phyloP scores from a whole-genome alignment of 306 rosid genomes.

The Calophaca sinica region DNA sequence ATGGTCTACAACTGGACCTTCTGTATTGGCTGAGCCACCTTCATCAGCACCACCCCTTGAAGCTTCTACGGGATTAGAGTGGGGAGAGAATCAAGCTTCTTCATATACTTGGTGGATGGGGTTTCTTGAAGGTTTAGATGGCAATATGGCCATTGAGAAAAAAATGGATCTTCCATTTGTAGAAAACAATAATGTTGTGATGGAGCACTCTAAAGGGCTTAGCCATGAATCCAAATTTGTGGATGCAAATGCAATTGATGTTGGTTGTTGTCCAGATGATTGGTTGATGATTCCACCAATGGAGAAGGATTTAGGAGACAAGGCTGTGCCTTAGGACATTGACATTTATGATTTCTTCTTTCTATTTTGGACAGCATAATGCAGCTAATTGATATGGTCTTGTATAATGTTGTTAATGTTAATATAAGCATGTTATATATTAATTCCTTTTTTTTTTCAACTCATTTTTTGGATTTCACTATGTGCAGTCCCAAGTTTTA shows the following conservation, averaged over 20 bases:
- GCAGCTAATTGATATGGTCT: conserved; percentile 1
- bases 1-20: conserved; percentile 71
- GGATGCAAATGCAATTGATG: conserved; percentile 48
- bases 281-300: conserved; percentile 58
- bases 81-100: conserved; percentile 58
- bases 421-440: not conserved
- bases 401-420: conserved; percentile 20
- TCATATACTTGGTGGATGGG: conserved; percentile 61
- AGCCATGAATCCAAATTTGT: conserved; percentile 37
- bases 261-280: conserved; percentile 52
- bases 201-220: conserved; percentile 18
- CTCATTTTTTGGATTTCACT: not conserved
- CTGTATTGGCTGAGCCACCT: conserved; percentile 46
- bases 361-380: not conserved
- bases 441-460: not conserved
- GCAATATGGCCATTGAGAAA: conserved; percentile 14
- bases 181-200: not conserved
- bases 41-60: conserved; percentile 40
- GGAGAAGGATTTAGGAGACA: conserved; percentile 49
- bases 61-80: conserved; percentile 38
- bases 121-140: conserved; percentile 57
- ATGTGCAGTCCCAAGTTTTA: not conserved
- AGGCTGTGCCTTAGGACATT: conserved; percentile 29
- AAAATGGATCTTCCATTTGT: conserved; percentile 40
- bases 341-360: not conserved